Evolutionary conservation across 2,329 filamentous ascomycete species (phyloP).

Genomic region (Calonectria pseudoreteaudii): DNA sequence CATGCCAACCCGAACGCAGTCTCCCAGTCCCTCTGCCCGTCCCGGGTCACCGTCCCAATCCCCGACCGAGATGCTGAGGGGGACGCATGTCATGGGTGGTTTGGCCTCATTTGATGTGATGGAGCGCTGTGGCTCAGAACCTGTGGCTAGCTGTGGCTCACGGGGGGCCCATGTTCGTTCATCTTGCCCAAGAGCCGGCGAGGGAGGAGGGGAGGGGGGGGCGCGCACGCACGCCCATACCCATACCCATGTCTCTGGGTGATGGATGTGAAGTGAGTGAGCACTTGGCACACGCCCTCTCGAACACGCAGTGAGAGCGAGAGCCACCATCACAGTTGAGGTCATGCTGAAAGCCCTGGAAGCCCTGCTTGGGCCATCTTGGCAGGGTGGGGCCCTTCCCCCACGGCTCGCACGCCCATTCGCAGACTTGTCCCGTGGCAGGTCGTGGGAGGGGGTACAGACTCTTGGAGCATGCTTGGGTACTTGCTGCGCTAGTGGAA

Average conservation of each 20-base stretch:
- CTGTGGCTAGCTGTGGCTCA: constrained; percentile 9
- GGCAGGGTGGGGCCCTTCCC: constrained; percentile 8
- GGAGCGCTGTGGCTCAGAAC: background rate
- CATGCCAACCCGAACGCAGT: background rate
- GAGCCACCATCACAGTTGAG: constrained; percentile 4
- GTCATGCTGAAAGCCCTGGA: constrained; percentile 14
- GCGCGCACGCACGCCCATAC: background rate
- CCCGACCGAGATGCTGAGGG: background rate
- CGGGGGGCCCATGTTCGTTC: background rate
- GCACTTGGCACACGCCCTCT: constrained; percentile 21
- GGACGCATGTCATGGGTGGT: background rate
- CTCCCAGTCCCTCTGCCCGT: background rate
- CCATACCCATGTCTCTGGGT: background rate
- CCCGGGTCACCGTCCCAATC: background rate
- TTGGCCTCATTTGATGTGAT: constrained; percentile 10
- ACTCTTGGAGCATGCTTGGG: constrained; percentile 6
- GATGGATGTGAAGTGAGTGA: constrained; percentile 10
- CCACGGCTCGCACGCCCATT: constrained; percentile 25
- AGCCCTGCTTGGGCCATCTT: constrained; percentile 20
- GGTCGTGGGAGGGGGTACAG: constrained; percentile 11
- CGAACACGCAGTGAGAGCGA: background rate
- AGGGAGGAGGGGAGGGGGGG: constrained; percentile 1
- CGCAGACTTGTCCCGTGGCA: constrained; percentile 18
- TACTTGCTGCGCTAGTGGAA: constrained; percentile 9
- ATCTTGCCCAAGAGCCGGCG: background rate